These are phyloP conservation scores for Leishmania lainsoni DNA, from an alignment of 208 protist genomes.

Conservation along the genomic window DNA sequence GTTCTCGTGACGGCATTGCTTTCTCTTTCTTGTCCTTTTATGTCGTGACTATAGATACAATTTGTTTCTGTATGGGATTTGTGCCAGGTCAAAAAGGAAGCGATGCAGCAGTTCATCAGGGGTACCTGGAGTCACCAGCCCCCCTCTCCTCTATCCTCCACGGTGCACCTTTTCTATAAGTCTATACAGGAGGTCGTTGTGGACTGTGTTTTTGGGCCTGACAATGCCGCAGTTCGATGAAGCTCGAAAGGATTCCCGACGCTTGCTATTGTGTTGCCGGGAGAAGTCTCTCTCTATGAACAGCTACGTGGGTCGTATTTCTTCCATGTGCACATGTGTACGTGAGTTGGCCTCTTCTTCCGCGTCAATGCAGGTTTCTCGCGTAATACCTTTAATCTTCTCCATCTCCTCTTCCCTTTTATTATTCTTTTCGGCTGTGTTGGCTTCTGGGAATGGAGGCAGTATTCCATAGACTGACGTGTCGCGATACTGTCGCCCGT, in stretches of 20 bases:
- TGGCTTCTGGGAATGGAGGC: not conserved
- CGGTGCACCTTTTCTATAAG: not conserved
- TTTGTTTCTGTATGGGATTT: conserved; percentile 10
- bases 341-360: not conserved
- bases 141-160: not conserved
- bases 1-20: not conserved
- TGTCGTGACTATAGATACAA: conserved; percentile 10
- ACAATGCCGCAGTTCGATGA: not conserved
- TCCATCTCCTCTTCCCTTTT: not conserved
- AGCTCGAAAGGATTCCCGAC: not conserved
- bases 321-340: not conserved
- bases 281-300: not conserved
- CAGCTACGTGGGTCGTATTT: not conserved
- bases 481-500: not conserved
- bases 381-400: not conserved
- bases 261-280: not conserved
- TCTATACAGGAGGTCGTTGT: not conserved
- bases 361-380: not conserved
- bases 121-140: not conserved
- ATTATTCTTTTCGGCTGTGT: not conserved
- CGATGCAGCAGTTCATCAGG: not conserved
- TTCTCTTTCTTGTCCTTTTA: conserved; percentile 22
- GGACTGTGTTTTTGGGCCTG: not conserved
- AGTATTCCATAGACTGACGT: not conserved
- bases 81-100: not conserved